Evolutionary conservation across 805 yeast species (phyloP), one percentile per base, ranked within the genome.

Genomic region (Starmerella floris): DNA sequence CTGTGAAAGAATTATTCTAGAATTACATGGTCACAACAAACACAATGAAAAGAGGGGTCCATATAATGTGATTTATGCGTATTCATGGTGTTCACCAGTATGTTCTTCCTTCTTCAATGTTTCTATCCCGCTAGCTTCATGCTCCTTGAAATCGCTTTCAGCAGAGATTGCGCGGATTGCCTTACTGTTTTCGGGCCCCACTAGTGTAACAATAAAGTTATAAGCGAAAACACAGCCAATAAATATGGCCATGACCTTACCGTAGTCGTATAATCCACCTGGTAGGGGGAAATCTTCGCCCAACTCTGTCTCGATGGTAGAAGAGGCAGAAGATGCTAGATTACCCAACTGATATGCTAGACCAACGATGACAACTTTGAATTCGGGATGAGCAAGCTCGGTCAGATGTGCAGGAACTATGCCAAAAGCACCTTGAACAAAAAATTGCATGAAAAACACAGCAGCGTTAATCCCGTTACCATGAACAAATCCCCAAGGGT

Each of bases 391-490:
- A 13, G 81, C 70, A 39, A 79, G 64, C 58, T 79, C 87, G 25
- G 76, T 65, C 32, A 79, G 62, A 58, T 77, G 76, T 34, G 76
- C 69, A 16, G 85, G 83, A 11, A 74, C 66, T 37, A 79, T 73
- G 48, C 85, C 84, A 80, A 83, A 79, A 5, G 77, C 76, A 27
- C 84, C 85, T 64, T 76, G 78, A 4, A 78, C 79, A 42, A 73
- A 71, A 54, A 72, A 70, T 56, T 77, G 81, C 55, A 77, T 55
- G 63, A 76, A 76, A 60, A 78, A 78, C 5, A 63, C 75, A 1
- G 77, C 76, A 25, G 77, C 79, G 46, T 70, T 72, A 48, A 73
- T 66, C 22, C 75, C 69, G 16, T 68, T 67, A 32, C 56, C 59
- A 23, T 55, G 55, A 17, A 64, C 56, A 54, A 71, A 74, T 3